A percentile compares a stretch with the other conserved stretches of the same genome.
Conservation (phyloP, 441 rosid species). For the Euphorbia schlechtendalii region DNA sequence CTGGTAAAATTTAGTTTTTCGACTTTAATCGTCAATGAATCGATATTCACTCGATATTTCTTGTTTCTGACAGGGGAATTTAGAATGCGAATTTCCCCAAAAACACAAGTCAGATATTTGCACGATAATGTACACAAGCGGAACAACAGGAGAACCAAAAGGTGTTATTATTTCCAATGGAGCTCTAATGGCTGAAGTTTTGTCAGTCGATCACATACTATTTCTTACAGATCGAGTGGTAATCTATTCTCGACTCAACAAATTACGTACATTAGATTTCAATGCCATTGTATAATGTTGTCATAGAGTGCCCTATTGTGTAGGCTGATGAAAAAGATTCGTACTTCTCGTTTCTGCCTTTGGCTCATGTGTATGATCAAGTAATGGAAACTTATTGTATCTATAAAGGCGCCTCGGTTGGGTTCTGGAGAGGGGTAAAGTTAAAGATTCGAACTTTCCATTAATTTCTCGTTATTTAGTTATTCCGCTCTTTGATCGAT, state of each 20-base stretch:
- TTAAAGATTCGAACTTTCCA: conserved; percentile 4
- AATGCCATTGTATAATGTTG: background rate
- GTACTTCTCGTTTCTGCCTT: conserved; percentile 83
- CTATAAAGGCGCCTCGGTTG: conserved; percentile 66
- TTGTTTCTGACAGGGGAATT: conserved; percentile 43
- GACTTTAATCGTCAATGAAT: background rate
- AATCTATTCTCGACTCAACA: conserved; percentile 5
- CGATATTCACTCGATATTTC: background rate
- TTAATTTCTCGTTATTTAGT: background rate
- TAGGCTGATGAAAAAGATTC: conserved; percentile 70
- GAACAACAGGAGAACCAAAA: conserved; percentile 96
- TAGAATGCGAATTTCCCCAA: conserved; percentile 49
- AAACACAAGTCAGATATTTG: conserved; percentile 64
- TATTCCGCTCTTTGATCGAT: background rate
- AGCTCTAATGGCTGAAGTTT: conserved; percentile 59
- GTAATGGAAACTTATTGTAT: conserved; percentile 70
- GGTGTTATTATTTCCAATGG: conserved; percentile 72
- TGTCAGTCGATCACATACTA: conserved; percentile 62
- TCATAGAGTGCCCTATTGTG: conserved; percentile 11
- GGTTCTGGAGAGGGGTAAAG: conserved; percentile 87
- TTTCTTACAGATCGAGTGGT: conserved; percentile 57
- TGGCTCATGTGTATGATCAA: conserved; percentile 91
- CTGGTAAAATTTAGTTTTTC: conserved; percentile 33
- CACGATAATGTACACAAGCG: conserved; percentile 92
- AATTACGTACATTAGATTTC: background rate